These are phyloP conservation scores for Leccinum sublutescens DNA, from an alignment of 768 basidiomycete species.

Conservation along the genomic window DNA sequence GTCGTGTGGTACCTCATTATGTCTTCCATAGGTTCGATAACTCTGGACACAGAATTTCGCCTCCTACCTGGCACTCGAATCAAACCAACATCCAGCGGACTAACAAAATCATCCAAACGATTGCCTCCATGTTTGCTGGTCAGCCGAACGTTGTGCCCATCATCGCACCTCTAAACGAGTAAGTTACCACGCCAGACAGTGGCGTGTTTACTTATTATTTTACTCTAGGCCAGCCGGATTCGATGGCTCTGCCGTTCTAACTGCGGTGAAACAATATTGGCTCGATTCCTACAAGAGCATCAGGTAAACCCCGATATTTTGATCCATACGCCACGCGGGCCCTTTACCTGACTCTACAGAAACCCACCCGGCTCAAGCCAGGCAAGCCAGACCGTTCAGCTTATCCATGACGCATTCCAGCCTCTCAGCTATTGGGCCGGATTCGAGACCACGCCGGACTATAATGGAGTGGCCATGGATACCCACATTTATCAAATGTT, in stretches of 20 bases:
- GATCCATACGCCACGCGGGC: not conserved
- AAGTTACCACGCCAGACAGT: constrained; percentile 12
- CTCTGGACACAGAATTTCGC: constrained; percentile 62
- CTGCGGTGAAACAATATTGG: constrained; percentile 61
- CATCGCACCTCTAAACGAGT: constrained; percentile 84
- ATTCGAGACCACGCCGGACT: constrained; percentile 53
- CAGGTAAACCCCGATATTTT: constrained; percentile 39
- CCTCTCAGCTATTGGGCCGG: constrained; percentile 66
- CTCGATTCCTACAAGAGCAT: constrained; percentile 72
- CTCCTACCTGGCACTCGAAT: constrained; percentile 68
- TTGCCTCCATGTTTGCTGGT: constrained; percentile 59
- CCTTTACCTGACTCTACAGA: constrained; percentile 22
- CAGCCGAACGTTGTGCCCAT: constrained; percentile 54
- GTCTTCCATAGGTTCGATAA: constrained; percentile 64
- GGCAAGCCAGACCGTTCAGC: constrained; percentile 55
- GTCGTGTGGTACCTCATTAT: constrained; percentile 4
- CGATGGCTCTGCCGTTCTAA: constrained; percentile 49
- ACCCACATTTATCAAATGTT: constrained; percentile 82
- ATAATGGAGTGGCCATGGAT: constrained; percentile 71
- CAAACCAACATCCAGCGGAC: constrained; percentile 67
- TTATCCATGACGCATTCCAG: constrained; percentile 82
- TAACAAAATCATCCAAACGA: constrained; percentile 57
- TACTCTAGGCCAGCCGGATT: constrained; percentile 71
- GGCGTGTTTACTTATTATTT: constrained; percentile 4
- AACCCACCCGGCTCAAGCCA: constrained; percentile 44